Conservation (phyloP, 352 stramenopile genomes). For the Thraustochytrium striatum region DNA sequence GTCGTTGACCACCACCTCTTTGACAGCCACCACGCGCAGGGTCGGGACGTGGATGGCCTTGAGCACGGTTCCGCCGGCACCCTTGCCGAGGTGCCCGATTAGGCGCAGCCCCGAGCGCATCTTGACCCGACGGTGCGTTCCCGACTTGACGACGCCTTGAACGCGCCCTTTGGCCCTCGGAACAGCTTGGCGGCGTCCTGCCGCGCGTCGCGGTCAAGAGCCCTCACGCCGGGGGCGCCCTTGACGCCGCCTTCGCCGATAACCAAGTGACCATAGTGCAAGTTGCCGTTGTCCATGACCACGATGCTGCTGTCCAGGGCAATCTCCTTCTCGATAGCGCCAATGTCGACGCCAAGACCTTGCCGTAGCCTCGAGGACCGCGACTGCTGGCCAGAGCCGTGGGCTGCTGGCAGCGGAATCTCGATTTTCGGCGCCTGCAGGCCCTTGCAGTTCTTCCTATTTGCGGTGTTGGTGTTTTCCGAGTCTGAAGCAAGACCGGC, state of each 20-base stretch:
- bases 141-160: neutral
- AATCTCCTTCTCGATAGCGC: neutral
- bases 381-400: too few relatives aligned
- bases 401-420: too few relatives aligned
- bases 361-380: too few relatives aligned
- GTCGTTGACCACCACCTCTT: constrained; percentile 81
- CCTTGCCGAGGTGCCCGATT: constrained; percentile 53
- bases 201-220: neutral
- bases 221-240: neutral
- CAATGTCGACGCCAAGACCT: constrained; percentile 32
- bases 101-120: neutral
- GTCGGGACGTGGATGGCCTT: constrained; percentile 80
- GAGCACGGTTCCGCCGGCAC: constrained; percentile 77
- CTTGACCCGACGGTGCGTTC: too few relatives aligned
- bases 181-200: neutral
- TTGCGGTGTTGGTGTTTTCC: too few relatives aligned
- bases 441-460: too few relatives aligned
- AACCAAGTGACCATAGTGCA: constrained; percentile 1
- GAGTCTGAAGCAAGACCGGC: too few relatives aligned
- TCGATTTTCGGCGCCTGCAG: too few relatives aligned
- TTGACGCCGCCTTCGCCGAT: neutral
- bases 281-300: neutral
- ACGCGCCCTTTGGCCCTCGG: neutral
- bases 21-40: constrained; percentile 77
- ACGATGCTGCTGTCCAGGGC: neutral